Conservation (phyloP, 2,329 filamentous ascomycete genomes). For the Verticillium nonalfalfae region DNA sequence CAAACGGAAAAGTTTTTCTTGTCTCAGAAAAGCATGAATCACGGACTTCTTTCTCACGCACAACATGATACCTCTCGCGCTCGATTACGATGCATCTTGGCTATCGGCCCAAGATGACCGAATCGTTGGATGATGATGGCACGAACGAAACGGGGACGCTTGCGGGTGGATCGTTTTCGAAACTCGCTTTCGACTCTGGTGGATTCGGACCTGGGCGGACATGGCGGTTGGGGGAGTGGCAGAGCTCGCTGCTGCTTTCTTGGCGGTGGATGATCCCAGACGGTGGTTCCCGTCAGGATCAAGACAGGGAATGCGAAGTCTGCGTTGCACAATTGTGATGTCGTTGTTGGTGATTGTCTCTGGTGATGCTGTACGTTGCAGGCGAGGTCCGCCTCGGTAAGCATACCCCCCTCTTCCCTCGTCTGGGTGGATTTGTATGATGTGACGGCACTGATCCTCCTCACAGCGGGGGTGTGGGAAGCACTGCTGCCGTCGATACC, state of each 20-base stretch:
- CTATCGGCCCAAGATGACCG: background rate
- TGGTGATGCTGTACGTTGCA: background rate
- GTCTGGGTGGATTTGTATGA: background rate
- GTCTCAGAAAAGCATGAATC: background rate
- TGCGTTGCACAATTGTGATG: slow-evolving; percentile 7
- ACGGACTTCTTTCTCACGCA: background rate
- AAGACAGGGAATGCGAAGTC: slow-evolving; percentile 13
- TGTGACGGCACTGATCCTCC: slow-evolving; percentile 1
- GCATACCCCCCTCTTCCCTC: background rate
- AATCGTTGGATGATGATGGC: background rate
- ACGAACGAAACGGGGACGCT: slow-evolving; percentile 2
- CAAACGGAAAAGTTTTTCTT: background rate
- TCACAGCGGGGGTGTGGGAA: background rate
- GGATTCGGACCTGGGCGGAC: slow-evolving; percentile 4
- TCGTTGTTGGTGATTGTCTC: background rate
- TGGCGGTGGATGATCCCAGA: slow-evolving; percentile 5
- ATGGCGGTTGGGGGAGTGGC: slow-evolving; percentile 1
- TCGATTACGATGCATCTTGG: background rate
- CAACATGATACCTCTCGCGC: background rate
- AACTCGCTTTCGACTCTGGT: slow-evolving; percentile 9
- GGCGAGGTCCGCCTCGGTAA: background rate
- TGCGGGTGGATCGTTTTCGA: slow-evolving; percentile 6
- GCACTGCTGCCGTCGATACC: background rate
- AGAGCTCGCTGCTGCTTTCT: slow-evolving; percentile 4
- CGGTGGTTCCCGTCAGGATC: slow-evolving; percentile 5